phyloP scores from a whole-genome alignment of 306 rosid genomes.

The Chamaecrista fasciculata region DNA sequence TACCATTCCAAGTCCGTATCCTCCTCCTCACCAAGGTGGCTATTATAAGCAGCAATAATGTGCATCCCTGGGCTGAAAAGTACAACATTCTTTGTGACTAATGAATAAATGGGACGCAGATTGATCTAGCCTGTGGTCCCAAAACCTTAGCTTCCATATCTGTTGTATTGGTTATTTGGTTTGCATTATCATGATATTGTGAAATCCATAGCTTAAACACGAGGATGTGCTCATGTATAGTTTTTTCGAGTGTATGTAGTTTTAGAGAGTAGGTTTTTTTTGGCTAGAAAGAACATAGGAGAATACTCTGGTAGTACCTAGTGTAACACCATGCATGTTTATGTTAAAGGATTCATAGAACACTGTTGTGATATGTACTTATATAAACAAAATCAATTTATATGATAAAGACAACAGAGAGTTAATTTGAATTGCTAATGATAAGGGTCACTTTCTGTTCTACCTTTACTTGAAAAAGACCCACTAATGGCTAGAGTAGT shows the following conservation, averaged over 20 bases:
- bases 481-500: no score
- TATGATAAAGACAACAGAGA: no score
- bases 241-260: neutral
- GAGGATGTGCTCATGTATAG: conserved; percentile 43
- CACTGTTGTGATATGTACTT: no score
- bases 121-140: conserved; percentile 26
- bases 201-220: conserved; percentile 26
- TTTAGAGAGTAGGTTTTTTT: neutral
- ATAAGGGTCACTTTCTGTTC: no score
- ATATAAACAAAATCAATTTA: no score
- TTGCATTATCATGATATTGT: conserved; percentile 30
- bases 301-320: neutral
- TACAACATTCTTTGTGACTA: conserved; percentile 33
- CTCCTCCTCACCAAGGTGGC: conserved; percentile 80
- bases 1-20: conserved; percentile 68
- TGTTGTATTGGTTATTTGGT: conserved; percentile 34
- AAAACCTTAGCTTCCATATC: conserved; percentile 18
- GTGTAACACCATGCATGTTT: no score
- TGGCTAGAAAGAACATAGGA: neutral
- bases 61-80: conserved; percentile 18
- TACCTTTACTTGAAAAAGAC: no score
- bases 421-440: no score
- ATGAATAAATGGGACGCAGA: conserved; percentile 29
- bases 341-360: no score
- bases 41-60: conserved; percentile 76